These are phyloP conservation scores for Talaromyces marneffei DNA, from an alignment of 2,329 filamentous ascomycete genomes.

Conservation along the genomic window DNA sequence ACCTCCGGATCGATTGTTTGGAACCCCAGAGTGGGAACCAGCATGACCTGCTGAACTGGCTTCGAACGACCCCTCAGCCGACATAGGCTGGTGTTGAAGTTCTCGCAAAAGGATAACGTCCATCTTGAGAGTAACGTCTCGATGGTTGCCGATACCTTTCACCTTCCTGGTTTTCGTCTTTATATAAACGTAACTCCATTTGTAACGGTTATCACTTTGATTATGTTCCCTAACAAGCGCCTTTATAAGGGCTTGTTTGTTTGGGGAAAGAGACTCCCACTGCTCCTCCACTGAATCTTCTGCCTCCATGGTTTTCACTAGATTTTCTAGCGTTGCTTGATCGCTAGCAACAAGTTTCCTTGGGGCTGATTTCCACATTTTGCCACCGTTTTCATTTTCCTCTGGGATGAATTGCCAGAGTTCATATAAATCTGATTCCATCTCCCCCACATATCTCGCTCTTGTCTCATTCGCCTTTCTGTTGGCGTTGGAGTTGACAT, in stretches of 20 bases:
- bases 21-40: not conserved
- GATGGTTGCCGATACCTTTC: not conserved
- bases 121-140: constrained; percentile 29
- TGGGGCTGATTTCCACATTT: not conserved
- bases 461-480: not conserved
- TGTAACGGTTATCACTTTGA: constrained; percentile 24
- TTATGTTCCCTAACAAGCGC: constrained; percentile 30
- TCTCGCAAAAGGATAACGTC: constrained; percentile 31
- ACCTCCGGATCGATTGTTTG: not conserved
- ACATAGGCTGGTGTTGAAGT: constrained; percentile 16
- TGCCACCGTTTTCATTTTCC: not conserved
- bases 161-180: constrained; percentile 20
- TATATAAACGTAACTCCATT: constrained; percentile 37
- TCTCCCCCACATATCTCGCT: not conserved
- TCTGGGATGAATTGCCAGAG: constrained; percentile 2
- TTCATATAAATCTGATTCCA: not conserved
- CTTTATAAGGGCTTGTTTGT: constrained; percentile 31
- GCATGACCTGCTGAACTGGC: not conserved
- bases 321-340: not conserved
- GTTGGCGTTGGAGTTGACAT: not conserved
- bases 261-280: constrained; percentile 25
- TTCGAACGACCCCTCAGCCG: not conserved
- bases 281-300: constrained; percentile 23
- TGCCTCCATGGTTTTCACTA: not conserved
- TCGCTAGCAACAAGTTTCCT: constrained; percentile 1